A percentile compares a stretch with the other conserved stretches of the same genome.
Conservation (phyloP, 2,329 filamentous ascomycete genomes). For the Ophiocordyceps camponoti-leonardi region DNA sequence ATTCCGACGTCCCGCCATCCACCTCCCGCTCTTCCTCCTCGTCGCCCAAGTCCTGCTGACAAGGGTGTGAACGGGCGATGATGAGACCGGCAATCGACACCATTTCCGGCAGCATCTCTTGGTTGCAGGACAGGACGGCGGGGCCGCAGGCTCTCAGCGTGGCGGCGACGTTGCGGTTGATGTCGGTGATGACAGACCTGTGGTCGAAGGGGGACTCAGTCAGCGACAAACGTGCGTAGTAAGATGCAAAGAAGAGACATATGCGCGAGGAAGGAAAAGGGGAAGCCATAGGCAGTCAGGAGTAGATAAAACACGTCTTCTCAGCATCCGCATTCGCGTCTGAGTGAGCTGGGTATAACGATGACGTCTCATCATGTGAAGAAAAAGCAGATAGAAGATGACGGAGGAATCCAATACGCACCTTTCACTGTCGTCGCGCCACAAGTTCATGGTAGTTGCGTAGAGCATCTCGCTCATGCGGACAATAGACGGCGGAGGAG, state of each 20-base stretch:
- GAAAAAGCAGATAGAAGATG: neutral
- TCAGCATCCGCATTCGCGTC: constrained; percentile 83
- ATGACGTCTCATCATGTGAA: constrained; percentile 63
- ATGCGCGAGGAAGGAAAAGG: neutral
- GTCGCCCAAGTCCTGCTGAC: constrained; percentile 77
- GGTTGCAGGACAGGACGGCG: constrained; percentile 57
- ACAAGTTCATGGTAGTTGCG: constrained; percentile 67
- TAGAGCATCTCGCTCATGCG: constrained; percentile 78
- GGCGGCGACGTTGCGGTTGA: constrained; percentile 83
- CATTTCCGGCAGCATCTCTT: constrained; percentile 53
- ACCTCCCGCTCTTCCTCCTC: constrained; percentile 53
- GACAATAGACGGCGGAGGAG: constrained; percentile 62
- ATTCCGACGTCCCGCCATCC: constrained; percentile 70
- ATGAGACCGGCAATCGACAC: constrained; percentile 61
- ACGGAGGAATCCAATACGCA: constrained; percentile 35
- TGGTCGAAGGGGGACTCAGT: neutral
- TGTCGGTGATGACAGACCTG: constrained; percentile 79
- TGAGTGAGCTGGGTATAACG: constrained; percentile 99
- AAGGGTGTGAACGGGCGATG: constrained; percentile 79
- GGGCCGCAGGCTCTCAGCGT: constrained; percentile 86
- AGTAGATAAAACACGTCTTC: constrained; percentile 43
- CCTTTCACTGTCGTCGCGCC: constrained; percentile 85
- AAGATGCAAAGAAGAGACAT: neutral
- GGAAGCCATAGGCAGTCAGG: constrained; percentile 5
- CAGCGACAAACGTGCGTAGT: neutral